These are phyloP conservation scores for Thozetella sp. DNA, from an alignment of 495 filamentous ascomycete genomes.

Conservation along the genomic window DNA sequence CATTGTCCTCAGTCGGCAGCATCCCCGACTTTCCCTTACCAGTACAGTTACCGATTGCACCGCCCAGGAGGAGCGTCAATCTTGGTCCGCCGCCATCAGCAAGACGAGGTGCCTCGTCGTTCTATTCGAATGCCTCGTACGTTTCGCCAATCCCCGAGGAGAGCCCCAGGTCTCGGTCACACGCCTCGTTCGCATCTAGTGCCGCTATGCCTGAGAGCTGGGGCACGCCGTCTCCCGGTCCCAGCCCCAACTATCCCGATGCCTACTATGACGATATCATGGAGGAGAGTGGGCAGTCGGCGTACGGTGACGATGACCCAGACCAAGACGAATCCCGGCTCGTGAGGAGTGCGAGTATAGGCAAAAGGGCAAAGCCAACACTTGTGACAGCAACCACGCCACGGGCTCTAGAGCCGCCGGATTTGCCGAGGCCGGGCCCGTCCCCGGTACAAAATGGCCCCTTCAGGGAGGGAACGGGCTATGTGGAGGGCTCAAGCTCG, in stretches of 20 bases:
- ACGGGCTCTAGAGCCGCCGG: constrained; percentile 19
- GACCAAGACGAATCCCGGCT: constrained; percentile 63
- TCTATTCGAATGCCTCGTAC: constrained; percentile 72
- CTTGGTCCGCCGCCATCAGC: constrained; percentile 69
- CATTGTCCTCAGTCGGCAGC: constrained; percentile 55
- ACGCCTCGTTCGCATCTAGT: constrained; percentile 81
- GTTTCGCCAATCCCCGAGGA: constrained; percentile 93
- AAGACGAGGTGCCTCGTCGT: constrained; percentile 69
- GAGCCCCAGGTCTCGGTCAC: constrained; percentile 57
- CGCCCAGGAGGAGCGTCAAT: constrained; percentile 54
- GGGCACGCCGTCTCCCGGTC: constrained; percentile 42
- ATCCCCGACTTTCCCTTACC: constrained; percentile 66
- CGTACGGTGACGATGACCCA: constrained; percentile 51
- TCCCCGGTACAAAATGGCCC: constrained; percentile 31
- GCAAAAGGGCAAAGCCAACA: constrained; percentile 72
- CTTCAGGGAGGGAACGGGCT: constrained; percentile 40
- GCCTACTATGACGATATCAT: constrained; percentile 46
- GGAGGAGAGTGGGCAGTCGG: constrained; percentile 45
- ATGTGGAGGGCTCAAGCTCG: constrained; percentile 43
- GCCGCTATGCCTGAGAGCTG: constrained; percentile 76
- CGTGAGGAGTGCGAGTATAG: constrained; percentile 78
- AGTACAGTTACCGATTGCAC: constrained; percentile 31
- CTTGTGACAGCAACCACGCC: constrained; percentile 57
- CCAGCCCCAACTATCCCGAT: constrained; percentile 45
- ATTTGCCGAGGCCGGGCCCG: constrained; percentile 28